phyloP scores from a whole-genome alignment of 352 stramenopile genomes.

The Thraustotheca clavata region DNA sequence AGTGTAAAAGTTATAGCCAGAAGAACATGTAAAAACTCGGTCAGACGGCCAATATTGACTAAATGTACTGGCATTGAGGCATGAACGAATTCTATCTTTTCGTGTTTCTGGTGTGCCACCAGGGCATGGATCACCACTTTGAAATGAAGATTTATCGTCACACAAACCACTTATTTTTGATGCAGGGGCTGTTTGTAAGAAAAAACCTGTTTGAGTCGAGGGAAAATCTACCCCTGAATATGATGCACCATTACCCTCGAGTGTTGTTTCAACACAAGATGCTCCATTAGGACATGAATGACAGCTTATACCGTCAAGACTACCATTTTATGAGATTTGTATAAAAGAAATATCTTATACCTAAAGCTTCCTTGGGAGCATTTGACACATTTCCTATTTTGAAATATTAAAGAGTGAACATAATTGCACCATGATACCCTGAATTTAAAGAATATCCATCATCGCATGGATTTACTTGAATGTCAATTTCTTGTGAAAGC shows the following conservation, averaged over 20 bases:
- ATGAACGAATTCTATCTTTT: conserved; percentile 40
- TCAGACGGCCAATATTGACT: conserved; percentile 43
- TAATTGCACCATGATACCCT: conserved; percentile 29
- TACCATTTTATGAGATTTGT: no score
- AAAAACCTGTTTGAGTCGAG: conserved; percentile 37
- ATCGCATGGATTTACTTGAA: conserved; percentile 45
- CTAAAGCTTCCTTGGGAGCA: conserved; percentile 63
- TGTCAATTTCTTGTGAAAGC: conserved; percentile 24
- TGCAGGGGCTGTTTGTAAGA: conserved; percentile 31
- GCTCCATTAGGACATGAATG: conserved; percentile 51
- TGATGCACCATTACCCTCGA: conserved; percentile 19
- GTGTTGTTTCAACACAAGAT: conserved; percentile 35
- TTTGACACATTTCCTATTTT: conserved; percentile 34
- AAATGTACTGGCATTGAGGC: conserved; percentile 32
- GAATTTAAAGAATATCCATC: conserved; percentile 50
- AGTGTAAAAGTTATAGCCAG: conserved; percentile 44
- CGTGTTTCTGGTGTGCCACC: conserved; percentile 15
- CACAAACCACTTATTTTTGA: conserved; percentile 37
- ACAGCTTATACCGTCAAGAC: conserved; percentile 52
- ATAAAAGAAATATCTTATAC: conserved; percentile 29
- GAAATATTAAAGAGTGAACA: not conserved
- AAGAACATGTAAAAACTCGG: conserved; percentile 53
- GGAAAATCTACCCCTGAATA: conserved; percentile 37
- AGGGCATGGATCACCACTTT: conserved; percentile 41
- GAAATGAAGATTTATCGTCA: conserved; percentile 32